Evolutionary conservation across 805 yeast genomes (phyloP), one percentile per base, ranked within the genome.

Genomic region (Teunomyces cretensis): DNA sequence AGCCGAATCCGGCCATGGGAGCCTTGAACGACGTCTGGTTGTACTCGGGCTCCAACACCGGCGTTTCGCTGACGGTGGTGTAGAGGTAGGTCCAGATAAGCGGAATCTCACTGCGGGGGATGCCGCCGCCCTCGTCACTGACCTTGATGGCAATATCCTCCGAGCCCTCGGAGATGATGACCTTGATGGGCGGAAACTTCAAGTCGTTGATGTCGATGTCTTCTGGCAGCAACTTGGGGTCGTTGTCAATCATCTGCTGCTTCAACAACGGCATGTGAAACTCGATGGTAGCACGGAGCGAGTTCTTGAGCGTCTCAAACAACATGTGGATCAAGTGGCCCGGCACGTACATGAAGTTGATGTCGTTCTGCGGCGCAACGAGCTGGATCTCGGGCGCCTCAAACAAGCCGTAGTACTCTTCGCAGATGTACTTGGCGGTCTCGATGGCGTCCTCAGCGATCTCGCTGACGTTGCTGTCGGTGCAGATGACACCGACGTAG

Each of bases 1-100:
- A 91, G 24, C 97, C 97, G 53, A 86, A 85, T 0, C 97, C 97
- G 42, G 96, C 96, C 87, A 89, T 85, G 47, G 96, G 97, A 0
- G 96, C 96, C 60, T 80, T 79, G 67, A 86, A 84, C 47, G 84
- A 86, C 16, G 81, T 72, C 54, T 80, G 81, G 51, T 75, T 73
- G 48, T 52, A 72, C 33, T 81, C 85, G 2, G 79, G 76, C 48
- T 83, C 88, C 40, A 84, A 65, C 16, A 72, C 76, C 0, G 92
- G 92, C 5, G 86, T 78, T 42, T 81, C 76, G 54, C 82, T 81
- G 39, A 90, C 96, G 0, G 96, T 87, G 2, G 97, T 90, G 67
- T 89, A 89, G 63, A 90, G 76, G 62, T 89, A 89, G 0, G 96
- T 87, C 96, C 96, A 90, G 36, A 89, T 86, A 51, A 86, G 72